A percentile compares a stretch with the other conserved stretches of the same genome.
Evolutionary conservation across 1,139 yeast genomes (phyloP).

Genomic region (Taiozyma sp.): DNA sequence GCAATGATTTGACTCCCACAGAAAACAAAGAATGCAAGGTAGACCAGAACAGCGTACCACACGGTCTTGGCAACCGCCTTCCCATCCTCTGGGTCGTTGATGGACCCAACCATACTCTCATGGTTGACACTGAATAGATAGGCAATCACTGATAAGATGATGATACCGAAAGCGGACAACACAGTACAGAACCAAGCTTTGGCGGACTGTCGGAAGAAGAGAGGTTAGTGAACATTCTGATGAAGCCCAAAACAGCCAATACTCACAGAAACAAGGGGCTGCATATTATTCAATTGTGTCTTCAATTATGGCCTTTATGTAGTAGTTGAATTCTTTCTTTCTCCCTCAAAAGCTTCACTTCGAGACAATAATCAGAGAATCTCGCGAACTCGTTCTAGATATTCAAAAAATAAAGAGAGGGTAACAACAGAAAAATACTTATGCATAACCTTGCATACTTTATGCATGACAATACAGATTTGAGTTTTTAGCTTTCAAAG

Average conservation of each 20-base stretch:
- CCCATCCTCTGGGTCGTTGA: slow-evolving; percentile 88
- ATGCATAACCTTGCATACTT: neutral
- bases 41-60: slow-evolving; percentile 84
- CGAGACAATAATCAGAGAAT: too few relatives aligned
- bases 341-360: neutral
- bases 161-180: slow-evolving; percentile 85
- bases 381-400: neutral
- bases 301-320: too few relatives aligned
- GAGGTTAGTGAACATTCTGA: too few relatives aligned
- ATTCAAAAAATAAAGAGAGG: neutral
- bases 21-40: slow-evolving; percentile 72
- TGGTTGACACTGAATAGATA: slow-evolving; percentile 74
- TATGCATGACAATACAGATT: neutral
- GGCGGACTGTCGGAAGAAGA: slow-evolving; percentile 44
- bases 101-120: slow-evolving; percentile 91
- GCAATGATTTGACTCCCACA: slow-evolving; percentile 76
- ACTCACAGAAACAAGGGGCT: slow-evolving; percentile 20
- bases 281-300: slow-evolving; percentile 9
- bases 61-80: slow-evolving; percentile 89
- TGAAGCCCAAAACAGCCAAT: too few relatives aligned
- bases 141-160: slow-evolving; percentile 82
- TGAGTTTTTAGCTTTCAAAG: neutral
- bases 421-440: neutral
- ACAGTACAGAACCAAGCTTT: slow-evolving; percentile 96
- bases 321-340: neutral